phyloP scores from a whole-genome alignment of 1,284 basidiomycete genomes.

The Rhodotorula sp. region DNA sequence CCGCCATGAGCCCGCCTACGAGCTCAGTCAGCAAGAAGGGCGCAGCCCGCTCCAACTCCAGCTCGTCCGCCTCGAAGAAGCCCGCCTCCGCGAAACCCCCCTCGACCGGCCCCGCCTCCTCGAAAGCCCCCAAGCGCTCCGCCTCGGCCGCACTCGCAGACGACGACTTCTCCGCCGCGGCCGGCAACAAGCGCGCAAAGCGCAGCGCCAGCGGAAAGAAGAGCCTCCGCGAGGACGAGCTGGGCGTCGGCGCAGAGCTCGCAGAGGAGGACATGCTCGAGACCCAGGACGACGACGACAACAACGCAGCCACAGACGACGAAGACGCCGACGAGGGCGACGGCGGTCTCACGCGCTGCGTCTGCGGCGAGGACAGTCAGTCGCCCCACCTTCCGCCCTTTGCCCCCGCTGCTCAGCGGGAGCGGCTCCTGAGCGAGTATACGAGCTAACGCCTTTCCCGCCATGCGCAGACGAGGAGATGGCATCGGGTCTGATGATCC shows the following conservation, averaged over 20 bases:
- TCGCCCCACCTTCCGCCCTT: conserved; percentile 26
- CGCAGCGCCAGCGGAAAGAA: conserved; percentile 21
- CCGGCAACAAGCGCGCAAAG: conserved; percentile 16
- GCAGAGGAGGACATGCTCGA: conserved; percentile 11
- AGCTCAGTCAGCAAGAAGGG: conserved; percentile 1
- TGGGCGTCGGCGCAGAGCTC: conserved; percentile 24
- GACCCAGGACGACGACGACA: neutral
- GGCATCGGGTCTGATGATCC: conserved; percentile 77
- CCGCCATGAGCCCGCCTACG: neutral
- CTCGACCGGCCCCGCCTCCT: neutral
- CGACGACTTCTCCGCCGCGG: neutral
- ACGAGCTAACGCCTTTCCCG: neutral
- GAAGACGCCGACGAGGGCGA: conserved; percentile 69
- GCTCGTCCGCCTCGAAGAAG: neutral
- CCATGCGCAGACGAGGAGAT: conserved; percentile 62
- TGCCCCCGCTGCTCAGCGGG: no score
- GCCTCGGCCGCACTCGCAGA: conserved; percentile 20
- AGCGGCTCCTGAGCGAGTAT: neutral
- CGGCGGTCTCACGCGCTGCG: conserved; percentile 85
- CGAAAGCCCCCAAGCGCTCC: conserved; percentile 18
- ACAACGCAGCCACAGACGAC: conserved; percentile 43
- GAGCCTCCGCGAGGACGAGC: conserved; percentile 29
- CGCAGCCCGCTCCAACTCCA: neutral
- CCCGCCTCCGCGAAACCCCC: neutral
- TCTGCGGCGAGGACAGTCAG: conserved; percentile 86